A percentile compares a stretch with the other conserved stretches of the same genome.
phyloP scores from a whole-genome alignment of 192 early-diverging fungal genomes.

The Oehlia diaphana region DNA sequence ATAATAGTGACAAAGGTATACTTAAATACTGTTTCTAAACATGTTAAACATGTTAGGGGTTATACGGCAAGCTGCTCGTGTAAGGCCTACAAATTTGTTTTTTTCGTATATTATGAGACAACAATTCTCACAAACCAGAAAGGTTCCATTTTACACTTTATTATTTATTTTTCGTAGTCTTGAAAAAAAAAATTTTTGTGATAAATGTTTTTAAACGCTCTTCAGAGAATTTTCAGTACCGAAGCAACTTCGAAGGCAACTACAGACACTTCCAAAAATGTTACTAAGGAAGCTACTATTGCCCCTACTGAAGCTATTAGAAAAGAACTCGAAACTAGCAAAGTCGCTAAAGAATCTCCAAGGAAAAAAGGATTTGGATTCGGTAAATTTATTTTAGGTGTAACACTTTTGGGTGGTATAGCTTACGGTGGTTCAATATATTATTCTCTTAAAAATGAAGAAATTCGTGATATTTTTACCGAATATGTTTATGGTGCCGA shows the following conservation, averaged over 20 bases:
- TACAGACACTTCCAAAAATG: neutral
- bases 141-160: constrained; percentile 3
- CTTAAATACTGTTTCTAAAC: neutral
- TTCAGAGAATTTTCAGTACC: constrained; percentile 5
- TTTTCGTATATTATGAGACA: neutral
- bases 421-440: constrained; percentile 54
- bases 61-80: neutral
- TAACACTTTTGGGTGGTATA: constrained; percentile 36
- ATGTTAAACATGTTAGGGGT: neutral
- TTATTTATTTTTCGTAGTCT: neutral
- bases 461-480: constrained; percentile 61
- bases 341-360: neutral
- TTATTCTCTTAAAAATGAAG: constrained; percentile 49
- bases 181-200: neutral
- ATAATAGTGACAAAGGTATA: neutral
- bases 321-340: neutral
- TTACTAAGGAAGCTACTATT: neutral
- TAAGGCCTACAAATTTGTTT: neutral
- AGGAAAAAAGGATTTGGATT: constrained; percentile 17
- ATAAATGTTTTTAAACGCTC: constrained; percentile 4
- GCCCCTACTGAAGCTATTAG: neutral
- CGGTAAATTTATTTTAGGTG: constrained; percentile 2
- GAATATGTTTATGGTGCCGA: constrained; percentile 59
- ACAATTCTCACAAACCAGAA: neutral
- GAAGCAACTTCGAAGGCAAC: neutral